A percentile compares a stretch with the other conserved stretches of the same genome.
These are phyloP conservation scores for Trichoderma sp. DNA, from an alignment of 2,329 filamentous ascomycete genomes.

Conservation along the genomic window DNA sequence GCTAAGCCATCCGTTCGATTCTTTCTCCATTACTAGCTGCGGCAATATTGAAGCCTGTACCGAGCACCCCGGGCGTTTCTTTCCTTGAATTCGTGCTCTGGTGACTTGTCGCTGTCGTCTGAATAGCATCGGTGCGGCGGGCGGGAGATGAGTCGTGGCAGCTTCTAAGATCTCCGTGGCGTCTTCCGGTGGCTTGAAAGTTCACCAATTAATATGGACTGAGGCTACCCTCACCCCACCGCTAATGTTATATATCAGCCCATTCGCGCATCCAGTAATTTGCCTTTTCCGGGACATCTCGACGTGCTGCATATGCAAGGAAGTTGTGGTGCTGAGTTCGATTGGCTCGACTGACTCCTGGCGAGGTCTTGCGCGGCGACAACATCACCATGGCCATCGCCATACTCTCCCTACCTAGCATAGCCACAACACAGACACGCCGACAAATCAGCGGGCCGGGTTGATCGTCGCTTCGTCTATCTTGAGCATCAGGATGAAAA, in stretches of 20 bases:
- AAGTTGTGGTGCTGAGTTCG: not conserved
- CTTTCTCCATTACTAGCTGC: not conserved
- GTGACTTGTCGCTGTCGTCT: not conserved
- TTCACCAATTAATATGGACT: not conserved
- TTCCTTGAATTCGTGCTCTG: not conserved
- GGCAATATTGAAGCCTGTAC: not conserved
- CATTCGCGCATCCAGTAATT: not conserved
- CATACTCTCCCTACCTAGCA: not conserved
- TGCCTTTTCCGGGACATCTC: not conserved
- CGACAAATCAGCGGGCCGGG: not conserved
- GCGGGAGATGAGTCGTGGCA: not conserved
- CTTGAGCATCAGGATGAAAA: not conserved
- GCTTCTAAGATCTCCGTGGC: not conserved
- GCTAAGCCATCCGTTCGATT: not conserved
- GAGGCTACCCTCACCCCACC: not conserved
- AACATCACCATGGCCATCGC: not conserved
- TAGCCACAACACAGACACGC: not conserved
- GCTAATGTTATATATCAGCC: conserved; percentile 4
- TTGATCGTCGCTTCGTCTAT: conserved; percentile 12
- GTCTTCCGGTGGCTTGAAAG: not conserved
- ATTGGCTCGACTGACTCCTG: not conserved
- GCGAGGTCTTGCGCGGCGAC: not conserved
- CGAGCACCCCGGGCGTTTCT: not conserved
- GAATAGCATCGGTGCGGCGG: not conserved
- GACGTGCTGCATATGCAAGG: not conserved